Conservation (phyloP, 2,329 filamentous ascomycete genomes). For the Pleomassaria siparia region DNA sequence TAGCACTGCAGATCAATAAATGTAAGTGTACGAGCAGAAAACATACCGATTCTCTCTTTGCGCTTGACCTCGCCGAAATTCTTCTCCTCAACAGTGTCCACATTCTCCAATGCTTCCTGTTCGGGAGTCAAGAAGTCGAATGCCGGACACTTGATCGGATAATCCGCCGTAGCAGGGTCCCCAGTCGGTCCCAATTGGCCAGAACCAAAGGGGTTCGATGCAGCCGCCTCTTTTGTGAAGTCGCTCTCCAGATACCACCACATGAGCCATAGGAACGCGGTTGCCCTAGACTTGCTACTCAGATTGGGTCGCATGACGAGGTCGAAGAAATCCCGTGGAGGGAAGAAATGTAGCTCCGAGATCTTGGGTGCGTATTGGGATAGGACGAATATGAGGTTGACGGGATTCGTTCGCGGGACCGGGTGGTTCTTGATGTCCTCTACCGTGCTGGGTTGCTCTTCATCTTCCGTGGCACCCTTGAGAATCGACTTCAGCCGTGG, state of each 20-base stretch:
- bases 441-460: conserved; percentile 76
- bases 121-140: conserved; percentile 67
- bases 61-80: conserved; percentile 73
- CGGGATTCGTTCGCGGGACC: conserved; percentile 87
- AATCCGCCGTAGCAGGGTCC: conserved; percentile 42
- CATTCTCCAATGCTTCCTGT: conserved; percentile 69
- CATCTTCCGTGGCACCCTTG: conserved; percentile 94
- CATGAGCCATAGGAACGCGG: conserved; percentile 94
- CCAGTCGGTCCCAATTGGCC: conserved; percentile 43
- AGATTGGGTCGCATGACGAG: conserved; percentile 88
- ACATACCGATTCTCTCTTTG: conserved; percentile 62
- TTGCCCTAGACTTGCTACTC: conserved; percentile 79
- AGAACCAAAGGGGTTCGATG: conserved; percentile 85
- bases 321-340: conserved; percentile 88
- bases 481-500: conserved; percentile 94
- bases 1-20: conserved; percentile 8
- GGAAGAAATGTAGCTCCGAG: conserved; percentile 87
- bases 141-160: conserved; percentile 62
- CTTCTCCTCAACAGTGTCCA: conserved; percentile 70
- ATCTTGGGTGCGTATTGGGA: conserved; percentile 87
- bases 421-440: conserved; percentile 73
- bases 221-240: conserved; percentile 83
- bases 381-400: conserved; percentile 95
- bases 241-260: conserved; percentile 99
- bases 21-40: neutral